Percentiles rank a stretch among this genome's conserved stretches.
phyloP scores from a whole-genome alignment of 1,139 yeast species.

The Eremothecium sinecaudum region DNA sequence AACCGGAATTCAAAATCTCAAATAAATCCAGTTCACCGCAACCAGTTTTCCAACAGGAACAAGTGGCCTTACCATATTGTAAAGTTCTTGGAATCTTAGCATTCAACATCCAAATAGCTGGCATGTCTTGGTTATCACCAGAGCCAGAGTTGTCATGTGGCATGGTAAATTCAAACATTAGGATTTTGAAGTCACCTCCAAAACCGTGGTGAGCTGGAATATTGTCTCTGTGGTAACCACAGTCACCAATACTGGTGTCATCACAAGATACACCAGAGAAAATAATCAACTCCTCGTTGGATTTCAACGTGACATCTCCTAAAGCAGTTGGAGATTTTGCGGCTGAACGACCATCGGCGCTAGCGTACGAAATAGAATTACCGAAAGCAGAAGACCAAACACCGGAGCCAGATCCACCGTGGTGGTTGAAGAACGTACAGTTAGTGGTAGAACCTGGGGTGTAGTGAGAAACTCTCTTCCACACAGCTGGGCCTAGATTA shows the following conservation, averaged over 20 bases:
- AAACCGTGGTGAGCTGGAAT: slow-evolving; percentile 70
- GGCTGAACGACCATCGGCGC: slow-evolving; percentile 57
- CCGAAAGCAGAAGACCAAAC: slow-evolving; percentile 79
- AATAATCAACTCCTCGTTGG: slow-evolving; percentile 70
- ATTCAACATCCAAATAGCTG: slow-evolving; percentile 81
- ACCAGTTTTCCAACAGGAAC: slow-evolving; percentile 95
- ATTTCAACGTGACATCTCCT: slow-evolving; percentile 51
- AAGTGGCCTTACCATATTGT: slow-evolving; percentile 68
- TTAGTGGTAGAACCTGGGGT: slow-evolving; percentile 55
- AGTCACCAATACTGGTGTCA: slow-evolving; percentile 43
- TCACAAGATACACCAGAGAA: slow-evolving; percentile 61
- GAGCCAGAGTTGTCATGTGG: slow-evolving; percentile 43
- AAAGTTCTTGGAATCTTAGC: slow-evolving; percentile 91
- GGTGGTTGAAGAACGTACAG: slow-evolving; percentile 72
- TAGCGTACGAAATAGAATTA: slow-evolving; percentile 74
- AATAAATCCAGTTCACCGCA: slow-evolving; percentile 95
- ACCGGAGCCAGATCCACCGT: slow-evolving; percentile 82
- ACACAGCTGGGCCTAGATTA: slow-evolving; percentile 41
- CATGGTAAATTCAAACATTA: slow-evolving; percentile 62
- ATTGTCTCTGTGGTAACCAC: slow-evolving; percentile 81
- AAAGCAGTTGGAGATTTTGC: slow-evolving; percentile 57
- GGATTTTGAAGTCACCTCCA: slow-evolving; percentile 55
- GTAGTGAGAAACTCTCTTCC: slow-evolving; percentile 73
- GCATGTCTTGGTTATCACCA: slow-evolving; percentile 44
- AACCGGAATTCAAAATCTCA: slow-evolving; percentile 69